Base-by-base conservation (phyloP, 2,329 filamentous ascomycete species). In the Talaromyces rugulosus region DNA sequence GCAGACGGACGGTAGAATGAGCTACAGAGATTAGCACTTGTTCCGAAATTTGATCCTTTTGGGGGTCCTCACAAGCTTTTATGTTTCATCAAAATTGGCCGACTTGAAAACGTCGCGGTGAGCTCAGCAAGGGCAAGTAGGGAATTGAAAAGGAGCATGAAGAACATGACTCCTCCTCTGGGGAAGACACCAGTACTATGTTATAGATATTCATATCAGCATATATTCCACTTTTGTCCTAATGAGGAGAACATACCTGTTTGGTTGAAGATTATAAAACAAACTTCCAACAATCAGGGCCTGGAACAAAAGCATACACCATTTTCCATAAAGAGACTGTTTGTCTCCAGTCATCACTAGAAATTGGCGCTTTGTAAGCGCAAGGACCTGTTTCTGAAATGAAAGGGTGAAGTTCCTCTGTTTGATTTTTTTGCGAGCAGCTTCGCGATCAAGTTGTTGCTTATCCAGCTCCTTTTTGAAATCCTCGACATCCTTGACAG, bases 61-160 rank as follows among this genome's bases (percentile, higher is more conserved):
- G 4, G 16, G 2, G 5, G 14, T 16, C 62, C 77, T 65, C 63
- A 78, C 77, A 89, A 90, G 28, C 82, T 85, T 69, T 89, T 89
- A 73, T 90, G 88, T 71, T 90, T 90, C 59, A 89, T 75, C 44
- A 91, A 73, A 61, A 91, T 89, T 0, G 87, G 87, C 52, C 87
- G 83, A 27, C 82, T 83, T 55, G 81, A 75, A 65, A 89, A 90
- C 0, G 86, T 82, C 1, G 85, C 74, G 0, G 86, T 85, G 47
- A 87, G 78, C 67, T 89, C 85, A 5, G 83, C 82, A 54, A 88
- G 71, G 4, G 86, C 85, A 34, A 88, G 77, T 8, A 89, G 75
- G 11, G 85, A 80, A 66, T 88, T 88, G 76, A 87, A 88, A 1
- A 89, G 75, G 1, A 89, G 73, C 61, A 86, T 80, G 68, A 85